These are phyloP conservation scores for Talaromyces sp. DNA, from an alignment of 2,329 filamentous ascomycete species.

Conservation along the genomic window DNA sequence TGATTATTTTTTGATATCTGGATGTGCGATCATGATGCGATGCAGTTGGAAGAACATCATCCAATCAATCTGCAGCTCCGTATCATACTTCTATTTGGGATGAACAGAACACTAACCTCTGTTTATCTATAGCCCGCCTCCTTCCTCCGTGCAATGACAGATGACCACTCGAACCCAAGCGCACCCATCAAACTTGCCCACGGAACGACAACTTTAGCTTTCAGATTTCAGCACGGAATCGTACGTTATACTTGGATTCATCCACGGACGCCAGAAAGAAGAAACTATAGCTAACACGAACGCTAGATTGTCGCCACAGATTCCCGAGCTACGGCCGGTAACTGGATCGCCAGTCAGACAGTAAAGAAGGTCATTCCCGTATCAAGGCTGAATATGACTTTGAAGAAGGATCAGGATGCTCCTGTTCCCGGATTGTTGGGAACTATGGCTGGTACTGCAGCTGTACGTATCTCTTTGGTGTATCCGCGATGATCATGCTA, in stretches of 20 bases:
- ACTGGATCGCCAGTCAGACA: conserved; percentile 99
- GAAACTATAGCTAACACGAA: neutral
- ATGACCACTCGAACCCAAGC: conserved; percentile 93
- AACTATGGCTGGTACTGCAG: conserved; percentile 97
- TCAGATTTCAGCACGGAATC: conserved; percentile 97
- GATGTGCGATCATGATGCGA: neutral
- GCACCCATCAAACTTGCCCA: conserved; percentile 99
- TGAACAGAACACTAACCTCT: neutral
- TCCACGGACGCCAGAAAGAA: neutral
- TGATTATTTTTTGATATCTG: neutral
- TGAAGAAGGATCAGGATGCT: conserved; percentile 34
- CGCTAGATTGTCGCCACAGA: conserved; percentile 83
- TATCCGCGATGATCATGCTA: neutral
- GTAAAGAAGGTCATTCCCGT: conserved; percentile 93
- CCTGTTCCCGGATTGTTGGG: conserved; percentile 64
- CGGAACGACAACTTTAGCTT: conserved; percentile 95
- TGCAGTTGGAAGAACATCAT: neutral
- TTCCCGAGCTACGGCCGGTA: conserved; percentile 92
- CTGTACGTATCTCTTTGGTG: conserved; percentile 51
- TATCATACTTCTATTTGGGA: conserved; percentile 6
- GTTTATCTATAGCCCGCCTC: conserved; percentile 65
- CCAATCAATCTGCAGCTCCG: neutral
- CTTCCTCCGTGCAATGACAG: conserved; percentile 94
- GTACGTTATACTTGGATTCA: conserved; percentile 26
- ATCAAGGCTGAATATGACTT: conserved; percentile 39